Conservation (phyloP, 2,329 filamentous ascomycete species). For the Ascochyta koolunga region DNA sequence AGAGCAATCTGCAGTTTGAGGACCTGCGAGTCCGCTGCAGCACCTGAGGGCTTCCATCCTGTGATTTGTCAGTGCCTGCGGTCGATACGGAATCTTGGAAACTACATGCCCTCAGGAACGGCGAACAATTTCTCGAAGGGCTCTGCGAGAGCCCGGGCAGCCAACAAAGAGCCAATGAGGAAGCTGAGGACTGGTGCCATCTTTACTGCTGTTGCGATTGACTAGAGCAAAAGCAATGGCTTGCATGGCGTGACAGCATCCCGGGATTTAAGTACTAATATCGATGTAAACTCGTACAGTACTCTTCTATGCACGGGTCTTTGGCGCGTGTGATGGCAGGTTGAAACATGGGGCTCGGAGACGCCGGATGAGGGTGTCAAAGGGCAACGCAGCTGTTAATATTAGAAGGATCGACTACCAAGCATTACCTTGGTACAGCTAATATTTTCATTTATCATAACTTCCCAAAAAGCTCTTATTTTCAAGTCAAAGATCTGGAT, state of each 20-base stretch:
- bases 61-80: background rate
- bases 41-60: slow-evolving; percentile 34
- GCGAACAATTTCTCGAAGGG: slow-evolving; percentile 34
- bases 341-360: too few species aligned
- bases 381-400: too few species aligned
- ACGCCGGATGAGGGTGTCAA: too few species aligned
- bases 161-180: slow-evolving; percentile 33
- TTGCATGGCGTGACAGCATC: background rate
- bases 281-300: background rate
- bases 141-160: slow-evolving; percentile 28
- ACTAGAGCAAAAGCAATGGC: slow-evolving; percentile 19
- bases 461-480: too few species aligned
- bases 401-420: too few species aligned
- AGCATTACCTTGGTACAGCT: too few species aligned
- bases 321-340: too few species aligned
- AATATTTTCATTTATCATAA: too few species aligned
- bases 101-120: slow-evolving; percentile 29
- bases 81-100: too few species aligned
- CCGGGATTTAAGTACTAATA: slow-evolving; percentile 7
- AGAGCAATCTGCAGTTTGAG: slow-evolving; percentile 42
- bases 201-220: slow-evolving; percentile 17
- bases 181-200: slow-evolving; percentile 34
- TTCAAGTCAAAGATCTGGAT: too few species aligned
- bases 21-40: slow-evolving; percentile 25
- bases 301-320: too few species aligned